These are phyloP conservation scores for Aegle marmelos DNA, from an alignment of 345 rosid species.

Conservation along the genomic window DNA sequence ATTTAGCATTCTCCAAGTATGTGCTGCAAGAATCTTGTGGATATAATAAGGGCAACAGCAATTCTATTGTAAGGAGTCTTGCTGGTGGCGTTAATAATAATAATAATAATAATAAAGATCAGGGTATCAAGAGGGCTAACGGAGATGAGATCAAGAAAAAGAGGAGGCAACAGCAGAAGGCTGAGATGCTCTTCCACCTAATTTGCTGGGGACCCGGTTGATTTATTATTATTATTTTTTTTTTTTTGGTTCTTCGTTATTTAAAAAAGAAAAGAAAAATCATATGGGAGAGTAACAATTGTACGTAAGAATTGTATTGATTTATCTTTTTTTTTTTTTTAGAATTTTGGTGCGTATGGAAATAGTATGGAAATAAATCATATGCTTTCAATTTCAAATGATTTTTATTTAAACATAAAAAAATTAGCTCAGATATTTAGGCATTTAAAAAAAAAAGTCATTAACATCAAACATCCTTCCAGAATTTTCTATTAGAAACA, in stretches of 20 bases:
- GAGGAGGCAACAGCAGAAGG: conserved; percentile 19
- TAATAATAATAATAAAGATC: not conserved
- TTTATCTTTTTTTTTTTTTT: not conserved
- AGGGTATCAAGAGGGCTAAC: not conserved
- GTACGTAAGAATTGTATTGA: not conserved
- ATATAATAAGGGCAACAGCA: not conserved
- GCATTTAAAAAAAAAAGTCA: no score
- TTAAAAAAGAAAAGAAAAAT: no score
- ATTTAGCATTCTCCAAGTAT: conserved; percentile 10
- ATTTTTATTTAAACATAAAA: no score
- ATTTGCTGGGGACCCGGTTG: conserved; percentile 36
- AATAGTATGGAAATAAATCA: not conserved
- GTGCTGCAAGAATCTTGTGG: conserved; percentile 4
- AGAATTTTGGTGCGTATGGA: not conserved
- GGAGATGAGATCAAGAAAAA: conserved; percentile 1
- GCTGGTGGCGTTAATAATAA: not conserved
- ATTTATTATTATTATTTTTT: not conserved
- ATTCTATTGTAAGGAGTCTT: not conserved
- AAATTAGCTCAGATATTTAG: no score
- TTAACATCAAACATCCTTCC: no score
- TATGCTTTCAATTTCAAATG: not conserved
- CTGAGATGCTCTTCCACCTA: conserved; percentile 26
- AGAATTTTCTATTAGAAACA: no score
- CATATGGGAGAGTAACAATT: no score
- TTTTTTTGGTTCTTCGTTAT: no score